Evolutionary conservation across 148 eudicot genomes (phyloP).

Genomic region (Rheum nobile): DNA sequence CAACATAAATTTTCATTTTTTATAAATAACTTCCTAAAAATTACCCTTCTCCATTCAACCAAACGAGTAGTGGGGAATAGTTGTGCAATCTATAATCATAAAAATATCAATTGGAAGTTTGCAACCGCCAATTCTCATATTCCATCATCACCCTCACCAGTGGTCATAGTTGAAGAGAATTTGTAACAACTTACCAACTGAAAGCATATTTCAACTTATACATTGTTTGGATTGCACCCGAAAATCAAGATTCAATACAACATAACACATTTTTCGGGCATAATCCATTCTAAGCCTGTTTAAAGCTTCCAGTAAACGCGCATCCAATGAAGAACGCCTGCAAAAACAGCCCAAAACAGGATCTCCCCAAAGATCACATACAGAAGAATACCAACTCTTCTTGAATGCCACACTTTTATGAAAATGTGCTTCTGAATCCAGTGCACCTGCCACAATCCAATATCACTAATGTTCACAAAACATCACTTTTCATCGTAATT

Average conservation of each 20-base stretch:
- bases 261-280: no score
- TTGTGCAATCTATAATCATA: no score
- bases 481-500: background rate
- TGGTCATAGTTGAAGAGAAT: background rate
- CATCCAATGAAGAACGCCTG: conserved; percentile 56
- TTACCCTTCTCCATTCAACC: no score
- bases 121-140: no score
- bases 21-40: no score
- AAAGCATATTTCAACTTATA: background rate
- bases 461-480: background rate
- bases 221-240: background rate
- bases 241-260: background rate
- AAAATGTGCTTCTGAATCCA: conserved; percentile 87
- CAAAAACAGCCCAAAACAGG: conserved; percentile 65
- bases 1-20: no score
- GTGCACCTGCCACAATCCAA: conserved; percentile 31
- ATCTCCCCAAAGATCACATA: conserved; percentile 90
- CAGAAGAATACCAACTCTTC: conserved; percentile 67
- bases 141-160: background rate
- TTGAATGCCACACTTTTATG: conserved; percentile 77
- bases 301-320: conserved; percentile 85
- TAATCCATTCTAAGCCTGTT: background rate
- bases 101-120: no score
- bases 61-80: no score
- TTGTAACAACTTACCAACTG: background rate